Percentiles rank a stretch among this genome's conserved stretches.
Evolutionary conservation across 1,284 basidiomycete genomes (phyloP).

Genomic region (Porogramme epimiltina): DNA sequence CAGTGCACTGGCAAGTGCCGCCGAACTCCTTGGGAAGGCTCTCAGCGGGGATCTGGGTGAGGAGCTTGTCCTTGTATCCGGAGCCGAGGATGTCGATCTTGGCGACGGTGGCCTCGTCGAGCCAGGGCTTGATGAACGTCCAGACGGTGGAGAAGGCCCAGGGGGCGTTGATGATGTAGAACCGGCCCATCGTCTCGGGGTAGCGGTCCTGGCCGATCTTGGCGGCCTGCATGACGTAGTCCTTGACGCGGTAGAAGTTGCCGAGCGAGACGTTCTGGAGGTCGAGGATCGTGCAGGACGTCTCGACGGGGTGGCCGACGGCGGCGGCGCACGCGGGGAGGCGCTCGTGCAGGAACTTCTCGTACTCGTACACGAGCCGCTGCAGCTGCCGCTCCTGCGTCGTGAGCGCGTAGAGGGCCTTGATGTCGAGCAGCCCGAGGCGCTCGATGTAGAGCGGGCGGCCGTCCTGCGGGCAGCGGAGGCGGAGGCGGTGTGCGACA

Average conservation of each 20-base stretch:
- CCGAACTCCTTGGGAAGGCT: conserved; percentile 88
- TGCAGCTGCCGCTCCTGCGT: conserved; percentile 89
- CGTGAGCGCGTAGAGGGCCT: conserved; percentile 80
- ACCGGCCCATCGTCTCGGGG: conserved; percentile 94
- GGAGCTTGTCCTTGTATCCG: conserved; percentile 66
- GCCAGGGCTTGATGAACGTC: conserved; percentile 89
- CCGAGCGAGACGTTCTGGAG: conserved; percentile 81
- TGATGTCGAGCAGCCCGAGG: conserved; percentile 89
- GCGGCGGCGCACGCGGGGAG: conserved; percentile 82
- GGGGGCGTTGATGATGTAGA: conserved; percentile 95
- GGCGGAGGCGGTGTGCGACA: background rate
- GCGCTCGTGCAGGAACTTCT: conserved; percentile 81
- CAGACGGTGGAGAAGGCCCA: conserved; percentile 92
- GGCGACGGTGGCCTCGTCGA: conserved; percentile 92
- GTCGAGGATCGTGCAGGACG: conserved; percentile 98
- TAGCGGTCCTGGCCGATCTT: conserved; percentile 91
- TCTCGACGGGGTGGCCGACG: conserved; percentile 88
- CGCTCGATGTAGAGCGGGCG: conserved; percentile 95
- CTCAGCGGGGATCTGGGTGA: conserved; percentile 81
- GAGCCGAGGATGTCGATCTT: conserved; percentile 88
- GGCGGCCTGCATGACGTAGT: conserved; percentile 84
- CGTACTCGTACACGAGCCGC: conserved; percentile 93
- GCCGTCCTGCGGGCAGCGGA: conserved; percentile 66
- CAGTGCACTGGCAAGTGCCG: conserved; percentile 77
- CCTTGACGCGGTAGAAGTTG: conserved; percentile 91